Evolutionary conservation across 2,329 filamentous ascomycete genomes (phyloP).

Genomic region (Apiospora pterosperma): DNA sequence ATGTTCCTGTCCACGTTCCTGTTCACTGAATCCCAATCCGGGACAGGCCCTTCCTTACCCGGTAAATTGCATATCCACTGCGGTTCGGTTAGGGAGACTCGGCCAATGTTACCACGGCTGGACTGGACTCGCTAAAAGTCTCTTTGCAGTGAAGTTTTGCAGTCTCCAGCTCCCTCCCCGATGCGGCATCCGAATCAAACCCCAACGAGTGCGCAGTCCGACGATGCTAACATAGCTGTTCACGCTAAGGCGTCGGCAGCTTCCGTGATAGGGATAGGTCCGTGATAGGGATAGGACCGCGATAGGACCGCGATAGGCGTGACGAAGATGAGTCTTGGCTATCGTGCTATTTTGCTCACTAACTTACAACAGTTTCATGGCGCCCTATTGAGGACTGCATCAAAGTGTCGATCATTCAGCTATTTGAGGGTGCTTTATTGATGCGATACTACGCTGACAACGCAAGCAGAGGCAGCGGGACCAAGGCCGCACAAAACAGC

Average conservation of each 20-base stretch:
- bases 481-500: too few relatives aligned
- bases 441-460: background rate
- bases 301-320: background rate
- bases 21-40: background rate
- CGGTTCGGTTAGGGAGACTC: background rate
- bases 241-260: background rate
- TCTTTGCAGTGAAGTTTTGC: background rate
- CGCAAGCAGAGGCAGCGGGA: background rate
- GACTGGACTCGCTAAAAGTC: background rate
- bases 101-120: background rate
- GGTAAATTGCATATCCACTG: background rate
- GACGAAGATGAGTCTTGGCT: background rate
- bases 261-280: too few relatives aligned
- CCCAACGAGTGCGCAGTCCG: too few relatives aligned
- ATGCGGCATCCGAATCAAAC: too few relatives aligned
- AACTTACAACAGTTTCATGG: too few relatives aligned
- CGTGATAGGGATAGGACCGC: too few relatives aligned
- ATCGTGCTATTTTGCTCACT: background rate
- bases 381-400: background rate
- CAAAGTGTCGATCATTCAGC: background rate
- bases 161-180: background rate
- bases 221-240: background rate
- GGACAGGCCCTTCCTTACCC: background rate
- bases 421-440: background rate
- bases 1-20: too few relatives aligned